Conservation (phyloP, 176 grass and related monocot species). For the Thalia dealbata region DNA sequence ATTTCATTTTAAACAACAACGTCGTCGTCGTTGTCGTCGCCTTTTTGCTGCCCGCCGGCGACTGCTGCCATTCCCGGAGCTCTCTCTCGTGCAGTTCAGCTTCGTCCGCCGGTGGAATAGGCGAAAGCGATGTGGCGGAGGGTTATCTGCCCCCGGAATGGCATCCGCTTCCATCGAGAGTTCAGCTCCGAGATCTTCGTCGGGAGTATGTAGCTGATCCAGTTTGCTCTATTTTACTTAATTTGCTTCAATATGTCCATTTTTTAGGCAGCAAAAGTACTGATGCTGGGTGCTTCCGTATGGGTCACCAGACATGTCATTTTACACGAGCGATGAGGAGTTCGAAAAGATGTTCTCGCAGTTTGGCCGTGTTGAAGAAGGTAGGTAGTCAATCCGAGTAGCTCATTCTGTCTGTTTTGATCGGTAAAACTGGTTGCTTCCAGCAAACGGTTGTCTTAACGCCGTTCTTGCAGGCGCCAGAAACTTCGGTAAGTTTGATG, state of each 20-base stretch:
- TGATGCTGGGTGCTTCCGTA: neutral
- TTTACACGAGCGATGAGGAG: slow-evolving; percentile 54
- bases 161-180: neutral
- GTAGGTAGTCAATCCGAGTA: slow-evolving; percentile 7
- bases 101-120: neutral
- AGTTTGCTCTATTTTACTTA: neutral
- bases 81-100: too few species aligned
- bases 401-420: neutral
- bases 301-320: slow-evolving; percentile 29
- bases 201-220: slow-evolving; percentile 24
- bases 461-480: neutral
- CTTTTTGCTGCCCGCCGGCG: too few species aligned
- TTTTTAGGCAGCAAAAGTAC: neutral
- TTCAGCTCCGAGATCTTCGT: slow-evolving; percentile 38
- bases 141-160: neutral
- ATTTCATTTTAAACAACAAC: too few species aligned
- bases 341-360: slow-evolving; percentile 28
- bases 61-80: too few species aligned
- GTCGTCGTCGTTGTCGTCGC: too few species aligned
- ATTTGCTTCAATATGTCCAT: neutral
- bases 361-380: slow-evolving; percentile 39
- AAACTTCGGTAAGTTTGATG: neutral
- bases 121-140: neutral
- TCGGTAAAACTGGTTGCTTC: neutral
- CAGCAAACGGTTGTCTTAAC: neutral